These are phyloP conservation scores for Parascedosporium putredinis DNA, from an alignment of 2,329 filamentous ascomycete species.

Conservation along the genomic window DNA sequence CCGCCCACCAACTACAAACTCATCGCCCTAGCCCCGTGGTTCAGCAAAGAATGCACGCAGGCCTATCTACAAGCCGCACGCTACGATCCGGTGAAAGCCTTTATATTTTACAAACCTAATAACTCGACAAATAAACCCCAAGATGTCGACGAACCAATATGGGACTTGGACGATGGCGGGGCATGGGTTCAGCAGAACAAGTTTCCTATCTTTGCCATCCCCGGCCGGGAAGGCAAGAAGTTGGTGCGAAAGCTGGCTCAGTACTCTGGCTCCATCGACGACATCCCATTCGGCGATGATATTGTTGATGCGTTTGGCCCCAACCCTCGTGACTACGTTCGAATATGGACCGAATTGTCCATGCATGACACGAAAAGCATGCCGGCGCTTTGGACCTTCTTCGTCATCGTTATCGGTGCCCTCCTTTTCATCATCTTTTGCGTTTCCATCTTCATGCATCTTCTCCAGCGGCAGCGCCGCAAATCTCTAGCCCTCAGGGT, in stretches of 20 bases:
- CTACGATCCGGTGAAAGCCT: slow-evolving; percentile 47
- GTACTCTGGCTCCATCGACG: slow-evolving; percentile 67
- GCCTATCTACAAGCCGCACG: slow-evolving; percentile 58
- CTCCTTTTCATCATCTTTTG: slow-evolving; percentile 56
- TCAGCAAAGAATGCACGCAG: slow-evolving; percentile 59
- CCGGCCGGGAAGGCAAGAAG: slow-evolving; percentile 52
- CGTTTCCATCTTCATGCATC: slow-evolving; percentile 65
- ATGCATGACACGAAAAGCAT: slow-evolving; percentile 38
- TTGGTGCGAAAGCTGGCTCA: slow-evolving; percentile 62
- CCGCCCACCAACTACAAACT: slow-evolving; percentile 59
- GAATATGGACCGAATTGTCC: slow-evolving; percentile 46
- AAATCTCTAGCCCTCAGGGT: slow-evolving; percentile 59
- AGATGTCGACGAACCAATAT: slow-evolving; percentile 49
- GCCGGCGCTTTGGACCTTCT: slow-evolving; percentile 74
- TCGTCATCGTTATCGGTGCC: slow-evolving; percentile 59
- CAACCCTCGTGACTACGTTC: slow-evolving; percentile 47
- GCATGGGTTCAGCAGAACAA: slow-evolving; percentile 62
- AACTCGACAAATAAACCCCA: slow-evolving; percentile 53
- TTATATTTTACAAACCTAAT: slow-evolving; percentile 53
- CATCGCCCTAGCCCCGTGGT: slow-evolving; percentile 81
- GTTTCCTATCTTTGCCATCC: slow-evolving; percentile 77
- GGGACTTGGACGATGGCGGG: slow-evolving; percentile 60
- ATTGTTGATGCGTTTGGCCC: slow-evolving; percentile 44
- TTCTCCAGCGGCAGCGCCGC: slow-evolving; percentile 63
- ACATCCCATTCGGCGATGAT: slow-evolving; percentile 46